phyloP scores from a whole-genome alignment of 208 protist species.

The Trypanosoma boissoni region DNA sequence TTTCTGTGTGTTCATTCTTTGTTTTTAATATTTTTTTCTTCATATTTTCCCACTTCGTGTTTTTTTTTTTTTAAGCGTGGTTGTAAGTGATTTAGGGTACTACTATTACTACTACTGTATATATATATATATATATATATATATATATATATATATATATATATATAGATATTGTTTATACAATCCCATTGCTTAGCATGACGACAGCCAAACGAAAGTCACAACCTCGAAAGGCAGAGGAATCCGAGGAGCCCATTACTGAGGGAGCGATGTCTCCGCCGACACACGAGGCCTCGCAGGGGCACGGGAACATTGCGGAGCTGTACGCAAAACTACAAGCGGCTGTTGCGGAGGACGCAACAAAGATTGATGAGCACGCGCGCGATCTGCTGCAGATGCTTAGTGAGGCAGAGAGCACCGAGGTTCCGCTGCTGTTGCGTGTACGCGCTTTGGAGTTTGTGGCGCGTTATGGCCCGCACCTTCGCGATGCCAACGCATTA shows the following conservation, averaged over 20 bases:
- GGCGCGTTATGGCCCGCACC: slow-evolving; percentile 38
- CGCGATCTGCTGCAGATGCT: slow-evolving; percentile 54
- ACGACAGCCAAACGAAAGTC: slow-evolving; percentile 76
- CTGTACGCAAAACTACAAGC: slow-evolving; percentile 69
- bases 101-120: no score
- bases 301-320: slow-evolving; percentile 38
- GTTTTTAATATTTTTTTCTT: no score
- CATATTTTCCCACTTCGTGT: no score
- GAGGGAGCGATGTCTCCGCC: slow-evolving; percentile 17
- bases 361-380: slow-evolving; percentile 56
- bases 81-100: no score
- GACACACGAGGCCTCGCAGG: neutral
- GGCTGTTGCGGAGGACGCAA: slow-evolving; percentile 41
- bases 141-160: neutral
- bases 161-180: neutral
- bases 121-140: slow-evolving; percentile 1
- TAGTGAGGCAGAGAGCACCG: slow-evolving; percentile 51
- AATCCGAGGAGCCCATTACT: slow-evolving; percentile 12
- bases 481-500: slow-evolving; percentile 68
- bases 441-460: slow-evolving; percentile 81
- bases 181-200: neutral
- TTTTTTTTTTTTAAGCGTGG: no score
- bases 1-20: no score
- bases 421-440: slow-evolving; percentile 65
- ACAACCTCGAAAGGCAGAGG: neutral